Evolutionary conservation across 2,329 filamentous ascomycete genomes (phyloP).

Genomic region (Cyclaneusma minus): DNA sequence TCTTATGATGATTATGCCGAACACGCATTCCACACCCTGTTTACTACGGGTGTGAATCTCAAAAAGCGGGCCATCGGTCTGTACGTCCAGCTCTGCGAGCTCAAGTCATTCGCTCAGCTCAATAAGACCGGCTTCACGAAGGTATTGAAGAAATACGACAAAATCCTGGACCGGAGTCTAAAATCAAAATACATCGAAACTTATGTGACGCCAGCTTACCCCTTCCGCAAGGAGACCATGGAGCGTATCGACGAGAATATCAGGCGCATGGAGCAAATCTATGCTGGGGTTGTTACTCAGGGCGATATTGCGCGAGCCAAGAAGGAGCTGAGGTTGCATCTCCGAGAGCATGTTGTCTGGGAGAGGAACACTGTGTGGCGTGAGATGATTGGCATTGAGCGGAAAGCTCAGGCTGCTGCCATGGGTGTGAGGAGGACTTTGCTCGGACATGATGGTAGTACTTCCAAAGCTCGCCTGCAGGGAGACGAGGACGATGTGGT

Average conservation of each 20-base stretch:
- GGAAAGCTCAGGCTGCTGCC: slow-evolving; percentile 86
- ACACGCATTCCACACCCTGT: slow-evolving; percentile 51
- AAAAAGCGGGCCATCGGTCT: slow-evolving; percentile 81
- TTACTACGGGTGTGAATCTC: slow-evolving; percentile 62
- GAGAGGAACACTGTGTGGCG: slow-evolving; percentile 97
- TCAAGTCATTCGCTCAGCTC: slow-evolving; percentile 90
- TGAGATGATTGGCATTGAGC: slow-evolving; percentile 96
- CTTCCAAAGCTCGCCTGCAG: slow-evolving; percentile 55
- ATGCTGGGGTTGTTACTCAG: slow-evolving; percentile 67
- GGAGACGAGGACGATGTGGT: slow-evolving; percentile 61
- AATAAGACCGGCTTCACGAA: slow-evolving; percentile 96
- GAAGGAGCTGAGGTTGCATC: slow-evolving; percentile 74
- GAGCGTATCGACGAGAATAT: slow-evolving; percentile 58
- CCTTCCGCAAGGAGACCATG: slow-evolving; percentile 64
- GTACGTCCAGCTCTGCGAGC: slow-evolving; percentile 85
- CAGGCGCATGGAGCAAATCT: slow-evolving; percentile 58
- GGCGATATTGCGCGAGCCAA: slow-evolving; percentile 65
- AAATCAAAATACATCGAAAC: slow-evolving; percentile 62
- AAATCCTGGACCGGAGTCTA: slow-evolving; percentile 73
- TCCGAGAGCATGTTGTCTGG: slow-evolving; percentile 96
- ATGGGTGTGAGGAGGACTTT: slow-evolving; percentile 66
- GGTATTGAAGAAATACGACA: slow-evolving; percentile 96
- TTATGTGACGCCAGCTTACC: slow-evolving; percentile 62
- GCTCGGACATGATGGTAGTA: slow-evolving; percentile 58
- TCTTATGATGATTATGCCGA: slow-evolving; percentile 69